Evolutionary conservation across 306 rosid genomes (phyloP), one percentile per base, ranked within the genome.

Genomic region (Fragaria vesca): DNA sequence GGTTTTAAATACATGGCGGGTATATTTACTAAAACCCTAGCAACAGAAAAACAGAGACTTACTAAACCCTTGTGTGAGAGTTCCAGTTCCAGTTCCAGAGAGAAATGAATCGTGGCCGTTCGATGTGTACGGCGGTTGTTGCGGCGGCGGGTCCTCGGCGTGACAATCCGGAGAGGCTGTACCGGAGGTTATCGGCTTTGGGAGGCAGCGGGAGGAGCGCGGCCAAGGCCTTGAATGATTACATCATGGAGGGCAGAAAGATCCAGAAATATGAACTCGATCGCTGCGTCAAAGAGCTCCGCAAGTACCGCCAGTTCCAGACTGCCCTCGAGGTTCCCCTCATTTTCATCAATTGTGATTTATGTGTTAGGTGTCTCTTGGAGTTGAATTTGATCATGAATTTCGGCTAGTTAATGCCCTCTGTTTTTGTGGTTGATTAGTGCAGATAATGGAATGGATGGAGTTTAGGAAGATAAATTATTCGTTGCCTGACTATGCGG

Each of bases 361-460:
- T 24, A 20, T 51, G 58, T 46, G 50, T 46, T 46, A 38, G 42
- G 42, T 5, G 42, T 5, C 6, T 38, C 42, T 4, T 38, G 42
- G 34, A 32, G 34, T 32, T 32, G 34, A 12, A 1, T 47, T 36
- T 34, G n/a, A 28, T 34, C 2, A 3, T 32, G 36, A 32, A 32
- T 32, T 32, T 32, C 34, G 34, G 34, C 34, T 32, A 55, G n/a
- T 21, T n/a, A 34, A 24, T 72, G 38, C 0, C n/a, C 42, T 38
- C 42, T 38, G 42, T 38, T 38, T 38, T 5, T 38, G 42, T 38
- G 42, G 42, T 0, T 20, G 66, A 55, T 24, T 50, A 2, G 42
- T 77, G 88, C 88, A 93, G 98, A 85, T 95, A 79, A 76, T 93
- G 89, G 91, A 95, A 78, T 93, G 98, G 99, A 93, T 93, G 97